Evolutionary conservation across 2,329 filamentous ascomycete species (phyloP), one percentile per base, ranked within the genome.

Genomic region (Microsporum audouinii): DNA sequence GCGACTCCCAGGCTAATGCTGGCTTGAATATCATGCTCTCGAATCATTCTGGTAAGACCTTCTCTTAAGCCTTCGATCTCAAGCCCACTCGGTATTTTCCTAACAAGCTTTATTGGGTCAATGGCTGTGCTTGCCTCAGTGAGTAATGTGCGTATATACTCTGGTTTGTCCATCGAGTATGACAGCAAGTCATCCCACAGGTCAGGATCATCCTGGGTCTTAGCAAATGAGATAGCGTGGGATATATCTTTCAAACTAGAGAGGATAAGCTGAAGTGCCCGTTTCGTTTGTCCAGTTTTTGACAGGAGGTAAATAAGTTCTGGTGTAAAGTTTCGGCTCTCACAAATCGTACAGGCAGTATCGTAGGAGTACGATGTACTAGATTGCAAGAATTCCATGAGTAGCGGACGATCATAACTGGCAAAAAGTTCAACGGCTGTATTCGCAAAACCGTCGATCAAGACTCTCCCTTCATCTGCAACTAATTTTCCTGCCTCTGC

Each of bases 101-200:
- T 82, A 4, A 99, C 89, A 2, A 99, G 83, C 14, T 87, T 88
- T 64, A 97, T 92, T 0, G 94, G 94, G 69, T 97, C 87, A 69
- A 99, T 94, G 1, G 90, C 85, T 0, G 91, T 97, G 39, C 94
- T 94, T 1, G 96, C 92, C 75, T 97, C 90, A 69, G 96, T 90
- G 0, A 99, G 83, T 2, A 99, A 78, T 0, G 89, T 91, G 10
- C 89, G 87, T 66, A 99, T 97, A 75, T 99, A 99, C 45, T 84
- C 84, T 0, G 94, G 94, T 70, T 96, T 96, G 75, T 96, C 91
- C 94, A 99, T 97, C 63, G 88, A 92, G 73, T 97, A 97, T 67
- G 92, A 85, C 4, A 99, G 82, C 5, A 99, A 80, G 69, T 97
- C 91, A 65, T 96, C 88, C 94, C 94, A 99, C 0, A 99, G 80